These are phyloP conservation scores for Cinnamomum micranthum DNA, from an alignment of 164 flowering plant species.

Conservation along the genomic window DNA sequence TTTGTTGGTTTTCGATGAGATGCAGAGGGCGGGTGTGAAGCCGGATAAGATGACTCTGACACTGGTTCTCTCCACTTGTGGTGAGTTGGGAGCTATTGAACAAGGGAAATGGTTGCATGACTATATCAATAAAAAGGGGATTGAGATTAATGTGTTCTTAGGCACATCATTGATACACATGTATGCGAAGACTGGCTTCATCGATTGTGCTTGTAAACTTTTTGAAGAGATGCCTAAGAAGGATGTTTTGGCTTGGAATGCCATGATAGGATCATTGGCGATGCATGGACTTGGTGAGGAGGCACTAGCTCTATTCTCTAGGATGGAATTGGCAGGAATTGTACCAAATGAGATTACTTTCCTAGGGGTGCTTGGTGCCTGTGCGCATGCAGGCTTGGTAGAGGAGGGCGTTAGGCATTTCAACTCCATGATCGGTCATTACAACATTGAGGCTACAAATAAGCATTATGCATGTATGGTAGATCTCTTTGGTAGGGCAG, in stretches of 20 bases:
- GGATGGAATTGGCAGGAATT: conserved; percentile 14
- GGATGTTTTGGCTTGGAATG: conserved; percentile 22
- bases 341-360: conserved; percentile 22
- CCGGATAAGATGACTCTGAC: conserved; percentile 18
- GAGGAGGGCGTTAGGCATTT: conserved; percentile 16
- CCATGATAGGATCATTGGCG: conserved; percentile 20
- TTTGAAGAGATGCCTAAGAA: conserved; percentile 10
- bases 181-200: conserved; percentile 18
- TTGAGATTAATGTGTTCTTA: conserved; percentile 14
- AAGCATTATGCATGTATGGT: conserved; percentile 23
- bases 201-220: conserved; percentile 8
- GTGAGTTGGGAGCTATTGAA: conserved; percentile 13
- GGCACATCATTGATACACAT: conserved; percentile 16
- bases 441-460: conserved; percentile 11
- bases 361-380: conserved; percentile 16
- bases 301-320: conserved; percentile 12
- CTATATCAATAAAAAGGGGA: conserved; percentile 4
- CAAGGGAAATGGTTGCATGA: conserved; percentile 14
- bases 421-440: conserved; percentile 12
- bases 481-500: conserved; percentile 22
- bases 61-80: conserved; percentile 15
- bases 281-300: conserved; percentile 17
- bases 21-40: conserved; percentile 10
- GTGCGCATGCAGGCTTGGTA: conserved; percentile 22
- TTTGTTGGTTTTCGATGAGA: conserved; percentile 13